Conservation (phyloP, 768 basidiomycete genomes). For the Artomyces pyxidatus region DNA sequence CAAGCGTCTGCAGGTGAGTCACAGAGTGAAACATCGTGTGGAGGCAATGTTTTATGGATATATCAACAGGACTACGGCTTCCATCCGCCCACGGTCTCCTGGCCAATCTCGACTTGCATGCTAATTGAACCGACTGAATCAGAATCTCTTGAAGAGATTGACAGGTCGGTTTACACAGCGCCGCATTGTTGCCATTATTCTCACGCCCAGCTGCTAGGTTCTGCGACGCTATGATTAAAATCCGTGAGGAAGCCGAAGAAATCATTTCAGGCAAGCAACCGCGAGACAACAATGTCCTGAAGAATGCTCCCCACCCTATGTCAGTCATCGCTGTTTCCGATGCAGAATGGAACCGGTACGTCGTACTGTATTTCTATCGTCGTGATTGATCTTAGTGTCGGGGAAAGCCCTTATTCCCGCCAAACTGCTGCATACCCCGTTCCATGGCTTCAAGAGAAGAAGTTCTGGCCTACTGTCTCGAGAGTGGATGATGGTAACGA, state of each 20-base stretch:
- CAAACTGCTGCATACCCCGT: conserved; percentile 88
- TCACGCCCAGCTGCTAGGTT: conserved; percentile 42
- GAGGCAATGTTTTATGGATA: background rate
- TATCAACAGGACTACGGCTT: conserved; percentile 72
- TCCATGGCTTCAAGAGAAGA: conserved; percentile 74
- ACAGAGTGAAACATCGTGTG: background rate
- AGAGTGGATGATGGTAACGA: conserved; percentile 86
- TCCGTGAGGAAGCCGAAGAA: conserved; percentile 86
- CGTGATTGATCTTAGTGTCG: conserved; percentile 5
- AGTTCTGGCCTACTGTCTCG: conserved; percentile 95
- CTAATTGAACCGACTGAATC: conserved; percentile 97
- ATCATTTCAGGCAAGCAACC: conserved; percentile 83
- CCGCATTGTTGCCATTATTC: background rate
- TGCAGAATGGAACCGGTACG: conserved; percentile 79
- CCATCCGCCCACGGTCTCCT: conserved; percentile 96
- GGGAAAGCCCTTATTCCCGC: conserved; percentile 74
- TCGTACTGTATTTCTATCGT: background rate
- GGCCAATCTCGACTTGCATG: conserved; percentile 97
- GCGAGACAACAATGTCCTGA: conserved; percentile 84
- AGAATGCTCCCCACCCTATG: conserved; percentile 90
- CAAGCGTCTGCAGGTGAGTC: conserved; percentile 78
- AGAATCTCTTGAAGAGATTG: conserved; percentile 87
- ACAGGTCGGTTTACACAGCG: conserved; percentile 63
- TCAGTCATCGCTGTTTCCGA: conserved; percentile 64
- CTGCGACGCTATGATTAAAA: conserved; percentile 97